These are phyloP conservation scores for Raphanus raphanistrum DNA, from an alignment of 345 rosid genomes.

Conservation along the genomic window DNA sequence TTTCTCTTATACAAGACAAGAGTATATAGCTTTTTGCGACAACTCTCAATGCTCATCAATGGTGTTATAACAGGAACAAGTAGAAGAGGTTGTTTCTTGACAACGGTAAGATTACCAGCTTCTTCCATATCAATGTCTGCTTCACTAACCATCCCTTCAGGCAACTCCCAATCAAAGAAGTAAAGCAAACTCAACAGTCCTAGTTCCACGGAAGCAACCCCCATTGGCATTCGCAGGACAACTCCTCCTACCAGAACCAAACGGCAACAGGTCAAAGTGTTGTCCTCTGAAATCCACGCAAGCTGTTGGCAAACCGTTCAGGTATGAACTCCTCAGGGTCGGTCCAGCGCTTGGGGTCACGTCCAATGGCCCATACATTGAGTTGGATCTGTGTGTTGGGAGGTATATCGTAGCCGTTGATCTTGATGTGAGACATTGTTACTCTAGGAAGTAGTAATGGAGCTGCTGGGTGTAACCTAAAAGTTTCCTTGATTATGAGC, in stretches of 20 bases:
- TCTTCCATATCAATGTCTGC: conserved; percentile 18
- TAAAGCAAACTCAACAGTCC: conserved; percentile 19
- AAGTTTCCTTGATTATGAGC: conserved; percentile 24
- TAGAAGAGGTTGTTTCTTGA: conserved; percentile 20
- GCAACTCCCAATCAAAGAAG: conserved; percentile 18
- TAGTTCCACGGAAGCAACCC: conserved; percentile 4
- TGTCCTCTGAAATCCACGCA: conserved; percentile 6
- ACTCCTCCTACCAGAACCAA: conserved; percentile 21
- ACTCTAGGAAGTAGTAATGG: conserved; percentile 15
- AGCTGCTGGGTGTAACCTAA: conserved; percentile 18
- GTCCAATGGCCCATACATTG: conserved; percentile 19
- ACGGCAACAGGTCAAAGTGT: conserved; percentile 15
- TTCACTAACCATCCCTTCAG: conserved; percentile 13
- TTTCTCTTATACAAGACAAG: background rate
- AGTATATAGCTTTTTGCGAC: background rate
- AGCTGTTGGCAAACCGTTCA: conserved; percentile 7
- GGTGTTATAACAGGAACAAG: conserved; percentile 19
- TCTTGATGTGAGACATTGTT: conserved; percentile 25
- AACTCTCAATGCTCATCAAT: background rate
- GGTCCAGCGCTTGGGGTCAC: conserved; percentile 16
- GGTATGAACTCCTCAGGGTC: conserved; percentile 21
- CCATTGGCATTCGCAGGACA: conserved; percentile 24
- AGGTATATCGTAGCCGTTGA: conserved; percentile 22
- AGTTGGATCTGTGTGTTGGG: conserved; percentile 15
- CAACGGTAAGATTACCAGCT: conserved; percentile 17